Evolutionary conservation across 2,329 filamentous ascomycete genomes (phyloP).

Genomic region (Hypoxylon sp.): DNA sequence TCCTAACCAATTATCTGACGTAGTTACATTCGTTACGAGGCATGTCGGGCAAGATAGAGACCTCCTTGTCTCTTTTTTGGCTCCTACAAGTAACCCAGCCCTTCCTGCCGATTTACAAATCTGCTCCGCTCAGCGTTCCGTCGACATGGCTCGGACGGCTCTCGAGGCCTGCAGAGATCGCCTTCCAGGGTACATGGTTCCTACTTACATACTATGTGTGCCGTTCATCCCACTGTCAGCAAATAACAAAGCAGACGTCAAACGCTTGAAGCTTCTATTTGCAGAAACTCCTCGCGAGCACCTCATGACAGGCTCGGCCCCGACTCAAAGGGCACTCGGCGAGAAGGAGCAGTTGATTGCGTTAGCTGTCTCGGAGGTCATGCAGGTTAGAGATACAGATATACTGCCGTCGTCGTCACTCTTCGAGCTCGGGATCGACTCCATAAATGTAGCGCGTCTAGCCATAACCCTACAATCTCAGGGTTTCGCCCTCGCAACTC

Average conservation of each 20-base stretch:
- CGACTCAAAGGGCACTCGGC: conserved; percentile 46
- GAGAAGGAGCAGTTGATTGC: conserved; percentile 65
- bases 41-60: conserved; percentile 82
- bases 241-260: conserved; percentile 91
- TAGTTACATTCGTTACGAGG: conserved; percentile 81
- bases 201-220: conserved; percentile 83
- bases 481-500: conserved; percentile 73
- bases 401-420: conserved; percentile 75
- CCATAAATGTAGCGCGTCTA: conserved; percentile 84
- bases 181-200: conserved; percentile 91
- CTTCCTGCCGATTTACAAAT: conserved; percentile 45
- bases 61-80: conserved; percentile 83
- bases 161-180: conserved; percentile 76
- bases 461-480: conserved; percentile 73
- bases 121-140: conserved; percentile 54
- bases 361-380: conserved; percentile 67
- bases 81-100: conserved; percentile 52
- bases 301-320: conserved; percentile 59
- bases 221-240: conserved; percentile 82
- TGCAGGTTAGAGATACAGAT: conserved; percentile 59
- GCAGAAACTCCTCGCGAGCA: conserved; percentile 69
- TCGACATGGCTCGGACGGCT: conserved; percentile 62
- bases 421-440: conserved; percentile 90
- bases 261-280: conserved; percentile 77
- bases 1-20: conserved; percentile 70